Base-by-base conservation (phyloP, 2,329 filamentous ascomycete species). In the Zasmidium angulare region DNA sequence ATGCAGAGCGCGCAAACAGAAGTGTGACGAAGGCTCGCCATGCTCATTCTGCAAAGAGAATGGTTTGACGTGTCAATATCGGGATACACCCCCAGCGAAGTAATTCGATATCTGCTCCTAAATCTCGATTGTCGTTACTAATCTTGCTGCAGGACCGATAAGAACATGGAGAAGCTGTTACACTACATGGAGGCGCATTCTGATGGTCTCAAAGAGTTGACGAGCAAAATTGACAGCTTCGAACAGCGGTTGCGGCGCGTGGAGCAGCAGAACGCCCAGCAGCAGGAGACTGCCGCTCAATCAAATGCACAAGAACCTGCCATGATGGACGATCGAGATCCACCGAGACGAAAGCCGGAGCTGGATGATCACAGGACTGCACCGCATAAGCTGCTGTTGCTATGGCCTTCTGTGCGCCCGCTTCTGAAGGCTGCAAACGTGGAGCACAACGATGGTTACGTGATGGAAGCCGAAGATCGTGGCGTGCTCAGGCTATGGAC, bases 81-180 rank as follows among this genome's bases (percentile, higher is more conserved):
- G 93, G 65, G 93, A 97, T 71, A 89, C 95, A 4, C 89, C 91
- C 21, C 91, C 91, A 17, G 95, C 96, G 71, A 93, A 96, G 90
- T 96, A 82, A 74, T 89, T 62, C 64, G 53, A 49, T 14, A 11
- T n/a, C 36, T 36, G 3, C 2, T 53, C 22, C 24, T 19, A 6
- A 46, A 50, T 26, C 60, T 22, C n/a, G 36, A 43, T 43, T 43
- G 6, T 14, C 36, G 53, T 66, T 60, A 71, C 71, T 62, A 19
- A 61, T 50, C 21, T 48, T 50, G 58, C 74, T 73, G 56, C 75
- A 82, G 75, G 76, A 82, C 69, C 67, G 80, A 72, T 63, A 74
- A 75, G 55, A 82, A 80, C 65, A 77, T 81, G 69, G 77, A 79
- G 66, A 77, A 81, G 68, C 76, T 83, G 36, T 70, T 81, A 48